A percentile compares a stretch with the other conserved stretches of the same genome.
Conservation (phyloP, 306 rosid species). For the Begonia peltatifolia region DNA sequence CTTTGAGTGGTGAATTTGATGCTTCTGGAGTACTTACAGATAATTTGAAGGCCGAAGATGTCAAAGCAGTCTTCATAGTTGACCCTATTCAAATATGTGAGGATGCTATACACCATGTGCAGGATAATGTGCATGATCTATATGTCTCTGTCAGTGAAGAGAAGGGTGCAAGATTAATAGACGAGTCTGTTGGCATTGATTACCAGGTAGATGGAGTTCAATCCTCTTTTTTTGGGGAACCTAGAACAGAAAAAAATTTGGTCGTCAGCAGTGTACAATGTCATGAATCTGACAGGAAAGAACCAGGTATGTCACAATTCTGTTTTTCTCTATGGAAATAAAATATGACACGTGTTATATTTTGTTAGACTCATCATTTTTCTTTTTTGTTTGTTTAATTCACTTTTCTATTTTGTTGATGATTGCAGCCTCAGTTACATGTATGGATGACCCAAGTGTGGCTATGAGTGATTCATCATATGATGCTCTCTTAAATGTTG, state of each 20-base stretch:
- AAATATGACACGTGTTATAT: too few species aligned
- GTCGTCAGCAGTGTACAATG: conserved; percentile 14
- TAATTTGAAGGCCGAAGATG: conserved; percentile 9
- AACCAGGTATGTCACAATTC: conserved; percentile 34
- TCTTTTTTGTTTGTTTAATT: neutral
- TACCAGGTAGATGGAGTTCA: conserved; percentile 12
- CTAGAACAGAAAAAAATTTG: conserved; percentile 22
- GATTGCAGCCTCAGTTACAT: conserved; percentile 29
- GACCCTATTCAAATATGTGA: conserved; percentile 30
- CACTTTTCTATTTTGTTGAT: neutral
- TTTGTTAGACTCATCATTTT: too few species aligned
- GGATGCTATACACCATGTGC: conserved; percentile 12
- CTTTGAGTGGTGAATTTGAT: neutral
- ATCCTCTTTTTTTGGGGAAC: conserved; percentile 24
- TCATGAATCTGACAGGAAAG: conserved; percentile 12
- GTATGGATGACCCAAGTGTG: conserved; percentile 9
- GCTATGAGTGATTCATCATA: conserved; percentile 14
- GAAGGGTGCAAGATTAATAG: conserved; percentile 11
- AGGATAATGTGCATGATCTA: conserved; percentile 12
- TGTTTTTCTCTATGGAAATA: neutral
- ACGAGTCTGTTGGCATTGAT: conserved; percentile 23
- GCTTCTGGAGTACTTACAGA: conserved; percentile 12
- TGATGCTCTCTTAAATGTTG: conserved; percentile 24
- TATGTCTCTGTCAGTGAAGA: conserved; percentile 21
- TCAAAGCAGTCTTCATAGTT: conserved; percentile 15